Base-by-base conservation (phyloP, 2,329 filamentous ascomycete species). In the Cladosporium phlei region DNA sequence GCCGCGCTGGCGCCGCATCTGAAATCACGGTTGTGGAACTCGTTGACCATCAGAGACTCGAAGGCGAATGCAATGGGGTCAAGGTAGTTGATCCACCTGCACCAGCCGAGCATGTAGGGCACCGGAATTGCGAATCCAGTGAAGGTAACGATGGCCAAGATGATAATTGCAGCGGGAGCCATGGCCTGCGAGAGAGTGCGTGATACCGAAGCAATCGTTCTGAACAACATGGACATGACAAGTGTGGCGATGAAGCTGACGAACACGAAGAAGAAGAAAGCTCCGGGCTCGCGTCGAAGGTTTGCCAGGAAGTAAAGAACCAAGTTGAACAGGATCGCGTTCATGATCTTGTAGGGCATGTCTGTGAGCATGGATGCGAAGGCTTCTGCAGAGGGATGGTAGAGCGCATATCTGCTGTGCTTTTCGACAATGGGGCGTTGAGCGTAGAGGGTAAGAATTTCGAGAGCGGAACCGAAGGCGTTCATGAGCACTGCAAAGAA, bases 391-490 rank as follows among this genome's bases (percentile, higher is more conserved):
- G 85, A 89, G 0, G 90, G 88, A 59, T 95, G 90, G 59, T 95
- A 95, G 14, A 95, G 75, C 14, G 89, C 88, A 63, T 95, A 95
- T 48, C 85, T 81, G 47, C 77, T 71, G 58, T 96, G 90, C 64
- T 95, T 95, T 63, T 95, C 88, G 50, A 96, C 88, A 58, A 95
- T 95, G 1, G 86, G 85, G 28, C 90, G 84, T 77, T 95, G 89
- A 2, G 86, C 80, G 62, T 93, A 96, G 4, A 95, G 76, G 0
- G 86, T 89, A 25, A 93, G 68, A 62, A 95, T 93, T 74, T 93
- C 88, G 29, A 93, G 76, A 47, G 85, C 85, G 62, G 81, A 85
- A 52, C 83, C 77, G 60, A 94, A 93, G 37, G 87, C 88, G 65
- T 93, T 94, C 72, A 93, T 82, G 50, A 95, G 73, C 59, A 89